Evolutionary conservation across 495 filamentous ascomycete species (phyloP).

Genomic region (Aspergillus sclerotioniger): DNA sequence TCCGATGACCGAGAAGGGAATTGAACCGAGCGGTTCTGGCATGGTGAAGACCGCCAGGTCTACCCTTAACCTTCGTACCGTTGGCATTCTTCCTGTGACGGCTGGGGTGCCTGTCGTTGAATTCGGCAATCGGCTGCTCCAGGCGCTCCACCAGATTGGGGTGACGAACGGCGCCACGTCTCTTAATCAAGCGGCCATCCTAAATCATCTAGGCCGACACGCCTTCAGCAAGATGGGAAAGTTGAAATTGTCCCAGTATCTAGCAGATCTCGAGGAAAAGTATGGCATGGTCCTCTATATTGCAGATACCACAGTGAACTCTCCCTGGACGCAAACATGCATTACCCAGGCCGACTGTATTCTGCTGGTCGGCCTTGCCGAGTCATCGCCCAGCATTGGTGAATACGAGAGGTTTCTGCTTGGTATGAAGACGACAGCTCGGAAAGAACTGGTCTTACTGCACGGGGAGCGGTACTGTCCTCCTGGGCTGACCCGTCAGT

Average conservation of each 20-base stretch:
- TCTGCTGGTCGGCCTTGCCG: conserved; percentile 85
- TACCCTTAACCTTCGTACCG: conserved; percentile 87
- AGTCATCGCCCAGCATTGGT: conserved; percentile 83
- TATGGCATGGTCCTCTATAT: conserved; percentile 95
- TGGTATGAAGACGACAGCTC: conserved; percentile 94
- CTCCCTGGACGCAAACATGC: conserved; percentile 97
- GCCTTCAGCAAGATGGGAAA: conserved; percentile 98
- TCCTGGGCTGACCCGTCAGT: conserved; percentile 78
- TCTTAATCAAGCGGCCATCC: conserved; percentile 86
- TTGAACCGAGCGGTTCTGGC: conserved; percentile 55
- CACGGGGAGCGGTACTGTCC: conserved; percentile 88
- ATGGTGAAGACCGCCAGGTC: conserved; percentile 73
- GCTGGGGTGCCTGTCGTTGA: conserved; percentile 91
- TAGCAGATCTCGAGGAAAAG: conserved; percentile 95
- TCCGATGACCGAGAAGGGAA: conserved; percentile 63
- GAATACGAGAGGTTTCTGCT: conserved; percentile 95
- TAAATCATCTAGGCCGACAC: conserved; percentile 91
- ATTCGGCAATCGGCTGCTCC: conserved; percentile 86
- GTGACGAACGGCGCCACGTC: conserved; percentile 86
- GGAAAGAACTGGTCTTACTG: conserved; percentile 91
- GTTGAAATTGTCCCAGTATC: conserved; percentile 90
- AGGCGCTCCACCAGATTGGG: conserved; percentile 83
- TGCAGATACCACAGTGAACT: conserved; percentile 93
- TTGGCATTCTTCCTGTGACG: conserved; percentile 87
- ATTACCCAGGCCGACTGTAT: conserved; percentile 96